A percentile compares a stretch with the other conserved stretches of the same genome.
Evolutionary conservation across 495 filamentous ascomycete species (phyloP).

Genomic region (Hypoxylon perforatum): DNA sequence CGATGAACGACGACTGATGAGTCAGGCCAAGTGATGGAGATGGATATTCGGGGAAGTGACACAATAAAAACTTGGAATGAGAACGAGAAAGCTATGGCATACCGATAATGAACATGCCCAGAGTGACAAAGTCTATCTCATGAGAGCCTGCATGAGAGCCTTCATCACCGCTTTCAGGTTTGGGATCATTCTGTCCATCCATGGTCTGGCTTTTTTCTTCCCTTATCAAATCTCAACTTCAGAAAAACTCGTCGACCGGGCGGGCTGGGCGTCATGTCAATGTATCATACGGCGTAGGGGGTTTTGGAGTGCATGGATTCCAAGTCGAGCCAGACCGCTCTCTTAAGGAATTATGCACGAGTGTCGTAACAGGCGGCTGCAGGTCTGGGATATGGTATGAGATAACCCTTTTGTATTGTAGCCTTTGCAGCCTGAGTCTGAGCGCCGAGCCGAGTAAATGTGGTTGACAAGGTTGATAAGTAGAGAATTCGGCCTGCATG

Average conservation of each 20-base stretch:
- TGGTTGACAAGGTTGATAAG: no score
- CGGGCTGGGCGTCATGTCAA: conserved; percentile 31
- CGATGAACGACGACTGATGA: background rate
- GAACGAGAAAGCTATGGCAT: conserved; percentile 60
- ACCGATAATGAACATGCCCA: conserved; percentile 98
- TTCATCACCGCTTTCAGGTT: conserved; percentile 21
- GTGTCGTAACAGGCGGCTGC: conserved; percentile 25
- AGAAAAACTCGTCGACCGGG: conserved; percentile 7
- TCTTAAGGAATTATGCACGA: conserved; percentile 7
- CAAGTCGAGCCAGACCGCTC: conserved; percentile 31
- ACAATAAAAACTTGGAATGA: background rate
- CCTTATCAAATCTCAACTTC: conserved; percentile 21
- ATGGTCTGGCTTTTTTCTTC: conserved; percentile 8
- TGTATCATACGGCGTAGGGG: conserved; percentile 31
- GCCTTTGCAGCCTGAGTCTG: no score
- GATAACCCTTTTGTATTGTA: no score
- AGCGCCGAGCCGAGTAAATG: no score
- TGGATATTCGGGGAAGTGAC: background rate
- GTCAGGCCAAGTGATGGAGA: conserved; percentile 14
- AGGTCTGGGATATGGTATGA: conserved; percentile 31
- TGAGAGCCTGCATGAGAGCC: conserved; percentile 49
- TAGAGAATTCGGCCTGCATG: conserved; percentile 7
- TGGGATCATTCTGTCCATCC: conserved; percentile 34
- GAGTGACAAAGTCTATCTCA: conserved; percentile 81
- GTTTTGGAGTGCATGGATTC: conserved; percentile 26